Evolutionary conservation across 257 asterid species (phyloP).

Genomic region (Orobanche coerulescens): DNA sequence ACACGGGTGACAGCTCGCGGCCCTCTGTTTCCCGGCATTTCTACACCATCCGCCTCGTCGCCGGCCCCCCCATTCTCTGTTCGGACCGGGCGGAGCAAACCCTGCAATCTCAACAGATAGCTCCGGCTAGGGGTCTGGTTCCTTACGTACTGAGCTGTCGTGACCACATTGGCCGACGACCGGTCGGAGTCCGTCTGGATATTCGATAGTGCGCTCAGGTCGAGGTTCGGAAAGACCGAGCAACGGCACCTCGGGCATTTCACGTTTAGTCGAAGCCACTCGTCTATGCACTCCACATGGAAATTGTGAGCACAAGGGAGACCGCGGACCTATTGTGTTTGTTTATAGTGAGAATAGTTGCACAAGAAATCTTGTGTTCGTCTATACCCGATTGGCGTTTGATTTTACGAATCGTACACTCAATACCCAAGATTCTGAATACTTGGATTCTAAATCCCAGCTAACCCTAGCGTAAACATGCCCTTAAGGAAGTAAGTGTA

Average conservation of each 20-base stretch:
- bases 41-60: constrained; percentile 32
- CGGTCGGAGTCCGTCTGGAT: constrained; percentile 62
- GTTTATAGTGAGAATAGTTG: neutral
- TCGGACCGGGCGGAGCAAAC: constrained; percentile 55
- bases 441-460: too few species aligned
- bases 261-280: constrained; percentile 87
- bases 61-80: constrained; percentile 33
- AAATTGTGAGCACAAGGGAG: constrained; percentile 99
- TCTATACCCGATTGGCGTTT: too few species aligned
- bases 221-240: constrained; percentile 90
- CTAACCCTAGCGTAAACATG: too few species aligned
- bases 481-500: neutral
- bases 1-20: constrained; percentile 18
- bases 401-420: too few species aligned
- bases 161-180: constrained; percentile 38
- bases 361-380: neutral
- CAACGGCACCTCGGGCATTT: constrained; percentile 98
- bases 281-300: constrained; percentile 94
- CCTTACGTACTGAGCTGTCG: constrained; percentile 53
- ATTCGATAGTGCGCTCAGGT: constrained; percentile 75
- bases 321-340: constrained; percentile 69
- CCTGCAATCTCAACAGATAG: constrained; percentile 70
- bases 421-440: too few species aligned
- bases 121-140: constrained; percentile 75
- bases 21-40: constrained; percentile 28